Conservation (phyloP, 2,329 filamentous ascomycete genomes). For the Penicillium occitanis region DNA sequence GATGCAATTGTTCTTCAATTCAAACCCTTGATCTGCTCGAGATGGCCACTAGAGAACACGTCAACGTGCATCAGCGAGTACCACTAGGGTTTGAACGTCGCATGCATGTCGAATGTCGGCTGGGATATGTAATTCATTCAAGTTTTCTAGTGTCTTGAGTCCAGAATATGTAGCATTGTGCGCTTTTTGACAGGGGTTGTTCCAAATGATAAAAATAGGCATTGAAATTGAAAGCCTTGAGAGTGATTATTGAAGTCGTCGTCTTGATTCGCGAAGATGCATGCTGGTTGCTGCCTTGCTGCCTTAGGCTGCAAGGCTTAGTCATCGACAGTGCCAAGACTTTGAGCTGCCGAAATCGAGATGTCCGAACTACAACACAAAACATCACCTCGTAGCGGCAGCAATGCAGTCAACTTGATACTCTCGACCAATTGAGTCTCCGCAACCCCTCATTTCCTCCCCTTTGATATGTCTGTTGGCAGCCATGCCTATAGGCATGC, state of each 20-base stretch:
- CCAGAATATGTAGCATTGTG: not conserved
- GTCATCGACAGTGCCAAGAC: conserved; percentile 19
- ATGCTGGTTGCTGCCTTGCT: not conserved
- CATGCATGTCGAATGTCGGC: not conserved
- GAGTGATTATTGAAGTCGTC: not conserved
- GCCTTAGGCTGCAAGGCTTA: conserved; percentile 7
- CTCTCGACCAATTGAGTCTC: conserved; percentile 9
- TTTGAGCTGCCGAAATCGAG: conserved; percentile 9
- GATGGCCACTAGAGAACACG: not conserved
- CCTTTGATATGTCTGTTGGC: conserved; percentile 42
- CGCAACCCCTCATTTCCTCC: conserved; percentile 20
- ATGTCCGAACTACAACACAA: conserved; percentile 9
- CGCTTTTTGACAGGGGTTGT: not conserved
- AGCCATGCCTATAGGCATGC: conserved; percentile 45
- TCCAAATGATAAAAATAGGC: not conserved
- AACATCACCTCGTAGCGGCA: not conserved
- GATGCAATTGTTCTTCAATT: not conserved
- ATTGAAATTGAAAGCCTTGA: no score
- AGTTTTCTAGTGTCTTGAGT: not conserved
- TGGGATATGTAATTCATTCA: not conserved
- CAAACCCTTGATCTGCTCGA: not conserved
- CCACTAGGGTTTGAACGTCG: not conserved
- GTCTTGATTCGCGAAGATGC: not conserved
- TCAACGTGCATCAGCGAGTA: not conserved
- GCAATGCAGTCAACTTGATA: not conserved